Base-by-base conservation (phyloP, 1,284 basidiomycete species). In the Polyporus tsugae region DNA sequence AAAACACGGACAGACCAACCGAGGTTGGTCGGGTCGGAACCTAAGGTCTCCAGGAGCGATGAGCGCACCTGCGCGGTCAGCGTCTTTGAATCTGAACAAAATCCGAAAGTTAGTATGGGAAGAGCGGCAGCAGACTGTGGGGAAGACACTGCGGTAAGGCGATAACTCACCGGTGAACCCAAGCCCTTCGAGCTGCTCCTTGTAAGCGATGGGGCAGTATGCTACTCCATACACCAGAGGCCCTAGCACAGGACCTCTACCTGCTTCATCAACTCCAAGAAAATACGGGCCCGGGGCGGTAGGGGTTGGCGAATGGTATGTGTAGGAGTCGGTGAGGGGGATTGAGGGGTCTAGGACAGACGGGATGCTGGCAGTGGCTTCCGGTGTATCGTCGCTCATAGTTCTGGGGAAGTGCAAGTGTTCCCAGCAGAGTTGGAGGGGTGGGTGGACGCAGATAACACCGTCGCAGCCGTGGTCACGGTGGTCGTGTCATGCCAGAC, bases 181-280 rank as follows among this genome's bases (percentile, higher is more conserved):
- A 4, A 99, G 86, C 6, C 84, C 80, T 61, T 95, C 91, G 61
- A 99, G 81, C 15, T 89, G 81, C 9, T 92, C 88, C 74, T 91
- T 87, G 81, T 95, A 98, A 11, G 90, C 83, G 4, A 87, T 82
- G 0, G 95, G 95, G 75, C 97, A 99, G 79, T 96, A 99, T 0
- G 97, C 96, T 33, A 97, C 89, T 1, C 95, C 97, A 76, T 99
- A 99, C 0, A 99, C 97, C 73, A 99, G 88, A 0, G 97, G 97
- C 62, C 96, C 96, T 0, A 98, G 84, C 1, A 96, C 96, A 15
- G 97, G 97, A 0, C 98, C 97, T 68, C 97, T 86, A 1, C 97
- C 97, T 0, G 97, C 97, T 80, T 99, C 97, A 80, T 99, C 97
- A 7, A 99, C 96, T 44, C 97, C 97, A 66, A 99, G 90, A 62